phyloP scores from a whole-genome alignment of 1,139 yeast species.

The Yamadazyma taylorii region DNA sequence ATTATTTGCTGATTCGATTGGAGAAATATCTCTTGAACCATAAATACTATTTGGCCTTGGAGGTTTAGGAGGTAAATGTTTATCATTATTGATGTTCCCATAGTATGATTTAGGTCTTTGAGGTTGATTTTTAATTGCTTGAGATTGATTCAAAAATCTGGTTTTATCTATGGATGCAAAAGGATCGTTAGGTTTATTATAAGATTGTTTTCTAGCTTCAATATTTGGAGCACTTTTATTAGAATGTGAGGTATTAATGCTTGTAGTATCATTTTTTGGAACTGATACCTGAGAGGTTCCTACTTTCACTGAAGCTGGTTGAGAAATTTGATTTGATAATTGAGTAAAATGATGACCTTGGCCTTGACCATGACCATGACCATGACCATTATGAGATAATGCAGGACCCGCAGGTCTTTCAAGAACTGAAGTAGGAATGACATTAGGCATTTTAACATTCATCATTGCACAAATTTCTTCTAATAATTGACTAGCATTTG shows the following conservation, averaged over 20 bases:
- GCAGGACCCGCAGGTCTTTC: constrained; percentile 13
- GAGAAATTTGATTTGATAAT: constrained; percentile 5
- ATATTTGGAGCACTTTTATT: constrained; percentile 9
- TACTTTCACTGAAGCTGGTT: neutral
- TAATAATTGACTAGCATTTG: constrained; percentile 68
- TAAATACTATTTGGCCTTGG: constrained; percentile 14
- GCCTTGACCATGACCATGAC: too few species aligned
- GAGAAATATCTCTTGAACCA: constrained; percentile 14
- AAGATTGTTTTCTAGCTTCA: constrained; percentile 9
- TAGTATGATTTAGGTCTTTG: constrained; percentile 24
- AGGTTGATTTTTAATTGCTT: constrained; percentile 1
- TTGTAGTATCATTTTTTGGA: neutral
- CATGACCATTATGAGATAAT: neutral
- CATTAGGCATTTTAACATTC: constrained; percentile 54
- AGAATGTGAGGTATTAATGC: too few species aligned
- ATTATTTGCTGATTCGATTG: constrained; percentile 4
- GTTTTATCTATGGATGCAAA: constrained; percentile 42
- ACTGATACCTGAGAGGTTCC: neutral
- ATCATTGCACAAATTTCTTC: constrained; percentile 68
- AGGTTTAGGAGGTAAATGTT: constrained; percentile 6
- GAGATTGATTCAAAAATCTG: constrained; percentile 20
- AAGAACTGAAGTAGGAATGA: constrained; percentile 30
- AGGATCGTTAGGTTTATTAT: constrained; percentile 25
- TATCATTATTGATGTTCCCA: constrained; percentile 3
- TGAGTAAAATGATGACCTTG: neutral